Evolutionary conservation across 768 basidiomycete genomes (phyloP).

Genomic region (Calocybe gangraenosa): DNA sequence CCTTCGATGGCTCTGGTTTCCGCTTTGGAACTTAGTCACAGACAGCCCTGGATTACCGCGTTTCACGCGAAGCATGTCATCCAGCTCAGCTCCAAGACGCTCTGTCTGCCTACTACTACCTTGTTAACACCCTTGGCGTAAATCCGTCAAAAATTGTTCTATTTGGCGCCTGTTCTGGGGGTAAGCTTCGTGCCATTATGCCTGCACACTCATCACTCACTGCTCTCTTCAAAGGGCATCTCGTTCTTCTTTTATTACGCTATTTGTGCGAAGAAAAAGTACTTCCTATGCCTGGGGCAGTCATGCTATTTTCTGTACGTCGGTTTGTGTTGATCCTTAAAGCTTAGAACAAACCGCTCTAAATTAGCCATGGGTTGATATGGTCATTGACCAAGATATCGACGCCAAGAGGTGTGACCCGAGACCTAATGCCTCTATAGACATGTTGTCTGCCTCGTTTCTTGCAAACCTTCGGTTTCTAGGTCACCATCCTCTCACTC

Average conservation of each 20-base stretch:
- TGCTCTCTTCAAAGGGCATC: neutral
- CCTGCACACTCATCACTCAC: neutral
- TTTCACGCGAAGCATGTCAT: slow-evolving; percentile 19
- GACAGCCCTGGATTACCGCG: slow-evolving; percentile 21
- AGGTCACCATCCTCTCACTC: slow-evolving; percentile 14
- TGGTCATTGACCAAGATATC: slow-evolving; percentile 16
- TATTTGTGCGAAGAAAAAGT: slow-evolving; percentile 15
- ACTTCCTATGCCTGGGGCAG: slow-evolving; percentile 15
- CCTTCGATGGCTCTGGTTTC: neutral
- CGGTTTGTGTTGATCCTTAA: neutral
- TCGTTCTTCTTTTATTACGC: slow-evolving; percentile 8
- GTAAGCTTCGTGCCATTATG: slow-evolving; percentile 8
- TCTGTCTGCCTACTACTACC: slow-evolving; percentile 45
- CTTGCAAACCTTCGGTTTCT: slow-evolving; percentile 15
- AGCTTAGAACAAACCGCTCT: too few species aligned
- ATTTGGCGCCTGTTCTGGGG: slow-evolving; percentile 52
- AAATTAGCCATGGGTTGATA: slow-evolving; percentile 21
- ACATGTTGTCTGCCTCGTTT: slow-evolving; percentile 16
- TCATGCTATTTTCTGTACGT: slow-evolving; percentile 20
- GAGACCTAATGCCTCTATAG: slow-evolving; percentile 15
- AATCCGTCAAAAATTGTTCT: slow-evolving; percentile 38
- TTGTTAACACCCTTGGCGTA: slow-evolving; percentile 37
- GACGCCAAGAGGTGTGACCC: slow-evolving; percentile 1
- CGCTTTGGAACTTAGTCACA: neutral
- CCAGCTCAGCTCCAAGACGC: slow-evolving; percentile 52